Evolutionary conservation across 1,284 basidiomycete species (phyloP).

Genomic region (Hemileia vastatrix): DNA sequence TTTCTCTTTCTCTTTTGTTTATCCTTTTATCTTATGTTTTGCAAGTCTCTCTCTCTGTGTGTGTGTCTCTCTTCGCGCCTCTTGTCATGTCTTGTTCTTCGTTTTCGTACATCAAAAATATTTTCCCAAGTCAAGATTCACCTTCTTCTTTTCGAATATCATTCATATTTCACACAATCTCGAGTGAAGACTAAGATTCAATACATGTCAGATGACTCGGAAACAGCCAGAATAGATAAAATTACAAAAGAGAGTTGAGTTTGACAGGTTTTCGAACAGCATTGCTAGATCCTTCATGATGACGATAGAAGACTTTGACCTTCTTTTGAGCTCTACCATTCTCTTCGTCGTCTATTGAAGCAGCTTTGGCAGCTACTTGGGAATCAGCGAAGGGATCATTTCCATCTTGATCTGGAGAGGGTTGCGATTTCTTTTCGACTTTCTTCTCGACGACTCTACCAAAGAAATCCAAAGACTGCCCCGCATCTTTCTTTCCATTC

Average conservation of each 20-base stretch:
- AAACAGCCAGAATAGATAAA: neutral
- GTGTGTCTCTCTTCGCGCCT: too few species aligned
- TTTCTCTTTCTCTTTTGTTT: too few species aligned
- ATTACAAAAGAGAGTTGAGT: constrained; percentile 52
- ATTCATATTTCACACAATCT: too few species aligned
- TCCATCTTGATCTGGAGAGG: too few species aligned
- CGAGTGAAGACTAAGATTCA: too few species aligned
- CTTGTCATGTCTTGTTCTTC: too few species aligned
- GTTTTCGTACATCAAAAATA: too few species aligned
- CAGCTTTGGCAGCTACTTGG: neutral
- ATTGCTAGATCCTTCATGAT: constrained; percentile 84
- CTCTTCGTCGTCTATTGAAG: neutral
- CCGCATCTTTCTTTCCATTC: neutral
- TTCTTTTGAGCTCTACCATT: constrained; percentile 48
- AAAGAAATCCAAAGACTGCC: constrained; percentile 37
- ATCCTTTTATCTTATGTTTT: too few species aligned
- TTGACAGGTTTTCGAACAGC: constrained; percentile 74
- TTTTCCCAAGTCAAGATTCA: too few species aligned
- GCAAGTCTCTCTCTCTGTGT: too few species aligned
- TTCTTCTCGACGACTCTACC: constrained; percentile 34
- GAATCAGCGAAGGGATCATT: neutral
- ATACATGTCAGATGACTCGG: too few species aligned
- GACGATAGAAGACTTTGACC: constrained; percentile 68
- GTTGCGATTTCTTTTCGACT: constrained; percentile 1
- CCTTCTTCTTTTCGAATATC: too few species aligned